These are phyloP conservation scores for Tylopilus plumbeoviolaceoides DNA, from an alignment of 768 basidiomycete species.

Conservation along the genomic window DNA sequence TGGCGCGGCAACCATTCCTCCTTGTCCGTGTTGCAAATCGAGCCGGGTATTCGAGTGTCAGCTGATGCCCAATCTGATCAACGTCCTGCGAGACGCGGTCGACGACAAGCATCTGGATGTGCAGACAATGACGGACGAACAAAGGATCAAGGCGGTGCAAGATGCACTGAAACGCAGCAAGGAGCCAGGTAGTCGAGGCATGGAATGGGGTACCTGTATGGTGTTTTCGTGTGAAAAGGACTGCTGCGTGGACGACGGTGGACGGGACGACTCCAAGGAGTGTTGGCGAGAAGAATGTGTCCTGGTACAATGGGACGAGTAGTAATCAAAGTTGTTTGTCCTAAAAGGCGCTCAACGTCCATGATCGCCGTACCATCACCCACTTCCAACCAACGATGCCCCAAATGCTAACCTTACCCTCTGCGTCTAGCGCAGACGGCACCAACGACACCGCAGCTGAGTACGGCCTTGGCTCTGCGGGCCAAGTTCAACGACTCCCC, in stretches of 20 bases:
- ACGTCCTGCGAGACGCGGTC: slow-evolving; percentile 47
- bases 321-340: neutral
- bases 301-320: slow-evolving; percentile 73
- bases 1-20: slow-evolving; percentile 48
- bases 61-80: slow-evolving; percentile 91
- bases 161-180: slow-evolving; percentile 46
- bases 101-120: slow-evolving; percentile 20
- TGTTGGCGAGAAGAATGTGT: slow-evolving; percentile 76
- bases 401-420: slow-evolving; percentile 22
- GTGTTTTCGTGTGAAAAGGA: slow-evolving; percentile 85
- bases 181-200: slow-evolving; percentile 49
- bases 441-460: slow-evolving; percentile 21
- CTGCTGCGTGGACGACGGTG: slow-evolving; percentile 53
- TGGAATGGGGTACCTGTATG: slow-evolving; percentile 95
- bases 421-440: slow-evolving; percentile 8
- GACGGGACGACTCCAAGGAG: slow-evolving; percentile 35
- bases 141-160: slow-evolving; percentile 61
- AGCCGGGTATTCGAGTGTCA: slow-evolving; percentile 87
- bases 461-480: slow-evolving; percentile 7
- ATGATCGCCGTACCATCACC: slow-evolving; percentile 21
- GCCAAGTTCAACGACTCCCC: slow-evolving; percentile 51
- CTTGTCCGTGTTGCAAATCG: slow-evolving; percentile 64
- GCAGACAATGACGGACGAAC: slow-evolving; percentile 55
- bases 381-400: slow-evolving; percentile 23
- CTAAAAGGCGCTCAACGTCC: slow-evolving; percentile 16